Conservation (phyloP, 305 asterid genomes). For the Fraxinus xanthoxyloides region DNA sequence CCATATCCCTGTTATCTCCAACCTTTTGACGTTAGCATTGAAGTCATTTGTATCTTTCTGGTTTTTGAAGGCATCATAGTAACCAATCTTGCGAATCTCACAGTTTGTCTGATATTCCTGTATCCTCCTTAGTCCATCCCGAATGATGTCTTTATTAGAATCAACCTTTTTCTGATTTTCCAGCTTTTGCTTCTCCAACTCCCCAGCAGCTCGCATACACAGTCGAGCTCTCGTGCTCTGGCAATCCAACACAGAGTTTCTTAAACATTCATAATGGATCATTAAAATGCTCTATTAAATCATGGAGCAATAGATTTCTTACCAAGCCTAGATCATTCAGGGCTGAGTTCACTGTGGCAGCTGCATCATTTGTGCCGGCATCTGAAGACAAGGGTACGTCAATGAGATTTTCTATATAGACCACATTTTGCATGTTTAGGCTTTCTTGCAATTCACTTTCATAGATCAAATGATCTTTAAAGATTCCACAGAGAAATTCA, state of each 20-base stretch:
- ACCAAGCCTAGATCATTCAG: constrained; percentile 80
- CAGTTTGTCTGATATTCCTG: constrained; percentile 66
- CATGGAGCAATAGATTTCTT: not conserved
- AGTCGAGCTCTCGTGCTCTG: constrained; percentile 71
- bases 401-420: constrained; percentile 42
- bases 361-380: constrained; percentile 37
- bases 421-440: constrained; percentile 66
- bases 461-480: constrained; percentile 47
- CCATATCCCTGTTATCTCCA: constrained; percentile 73
- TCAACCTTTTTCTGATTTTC: constrained; percentile 59
- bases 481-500: constrained; percentile 40
- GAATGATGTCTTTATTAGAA: constrained; percentile 44
- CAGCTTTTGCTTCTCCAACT: constrained; percentile 62
- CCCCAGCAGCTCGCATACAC: constrained; percentile 91
- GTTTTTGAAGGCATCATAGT: constrained; percentile 72
- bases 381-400: constrained; percentile 62
- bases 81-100: constrained; percentile 66
- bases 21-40: constrained; percentile 60
- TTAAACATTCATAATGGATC: not conserved
- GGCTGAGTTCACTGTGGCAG: constrained; percentile 30
- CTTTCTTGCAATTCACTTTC: constrained; percentile 60
- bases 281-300: not conserved
- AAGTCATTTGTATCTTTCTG: constrained; percentile 58
- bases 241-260: constrained; percentile 4
- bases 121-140: constrained; percentile 48